These are phyloP conservation scores for Cicer arietinum DNA, from an alignment of 306 rosid genomes.

Conservation along the genomic window DNA sequence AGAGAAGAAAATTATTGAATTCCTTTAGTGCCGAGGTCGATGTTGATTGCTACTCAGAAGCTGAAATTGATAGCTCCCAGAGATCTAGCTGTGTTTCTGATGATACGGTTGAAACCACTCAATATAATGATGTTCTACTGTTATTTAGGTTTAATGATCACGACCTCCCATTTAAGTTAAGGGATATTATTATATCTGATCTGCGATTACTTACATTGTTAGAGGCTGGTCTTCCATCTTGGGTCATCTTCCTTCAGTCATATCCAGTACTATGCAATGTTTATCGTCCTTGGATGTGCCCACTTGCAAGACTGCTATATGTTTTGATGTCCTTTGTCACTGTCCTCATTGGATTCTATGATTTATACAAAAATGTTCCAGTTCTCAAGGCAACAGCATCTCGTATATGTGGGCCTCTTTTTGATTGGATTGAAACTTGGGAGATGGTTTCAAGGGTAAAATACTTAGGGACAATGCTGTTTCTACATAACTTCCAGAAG, in stretches of 20 bases:
- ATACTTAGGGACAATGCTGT: constrained; percentile 95
- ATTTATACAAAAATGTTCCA: constrained; percentile 95
- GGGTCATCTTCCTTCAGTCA: constrained; percentile 97
- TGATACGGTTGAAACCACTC: constrained; percentile 64
- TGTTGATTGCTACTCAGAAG: constrained; percentile 47
- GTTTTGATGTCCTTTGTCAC: constrained; percentile 81
- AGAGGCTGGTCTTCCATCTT: constrained; percentile 97
- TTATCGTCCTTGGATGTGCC: constrained; percentile 99
- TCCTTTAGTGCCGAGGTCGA: constrained; percentile 47
- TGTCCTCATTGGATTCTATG: constrained; percentile 93
- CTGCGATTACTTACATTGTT: constrained; percentile 85
- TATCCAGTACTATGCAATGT: constrained; percentile 87
- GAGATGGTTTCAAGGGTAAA: constrained; percentile 94
- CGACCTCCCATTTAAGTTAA: constrained; percentile 80
- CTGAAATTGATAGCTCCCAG: constrained; percentile 45
- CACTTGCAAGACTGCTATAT: constrained; percentile 78
- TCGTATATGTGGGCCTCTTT: constrained; percentile 89
- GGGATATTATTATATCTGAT: constrained; percentile 75
- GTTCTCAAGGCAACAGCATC: constrained; percentile 90
- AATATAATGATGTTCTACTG: constrained; percentile 76
- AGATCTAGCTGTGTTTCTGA: constrained; percentile 47
- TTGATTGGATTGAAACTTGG: constrained; percentile 98
- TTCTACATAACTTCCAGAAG: constrained; percentile 86
- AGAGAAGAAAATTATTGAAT: constrained; percentile 72
- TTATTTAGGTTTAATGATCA: constrained; percentile 80